phyloP scores from a whole-genome alignment of 164 flowering plant genomes.

The Aristolochia fimbriata region DNA sequence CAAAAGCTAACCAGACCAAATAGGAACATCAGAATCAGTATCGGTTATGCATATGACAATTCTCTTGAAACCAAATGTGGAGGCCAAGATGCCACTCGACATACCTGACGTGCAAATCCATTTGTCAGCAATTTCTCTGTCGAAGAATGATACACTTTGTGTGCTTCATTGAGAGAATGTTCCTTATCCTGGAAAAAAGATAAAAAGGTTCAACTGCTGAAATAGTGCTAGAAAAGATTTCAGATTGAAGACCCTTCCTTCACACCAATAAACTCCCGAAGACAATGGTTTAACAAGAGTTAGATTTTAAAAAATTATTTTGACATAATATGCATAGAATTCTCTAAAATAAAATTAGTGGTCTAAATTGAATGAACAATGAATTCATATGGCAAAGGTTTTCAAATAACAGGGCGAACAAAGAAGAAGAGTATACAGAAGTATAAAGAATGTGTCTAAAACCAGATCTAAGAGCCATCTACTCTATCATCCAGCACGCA shows the following conservation, averaged over 20 bases:
- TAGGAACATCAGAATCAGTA: constrained; percentile 4
- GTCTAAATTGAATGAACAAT: no score
- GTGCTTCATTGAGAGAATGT: constrained; percentile 20
- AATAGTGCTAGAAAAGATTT: not conserved
- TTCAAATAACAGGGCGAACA: not conserved
- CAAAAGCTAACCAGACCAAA: constrained; percentile 41
- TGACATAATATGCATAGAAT: no score
- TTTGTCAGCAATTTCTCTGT: constrained; percentile 59
- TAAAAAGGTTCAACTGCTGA: not conserved
- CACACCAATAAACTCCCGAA: no score
- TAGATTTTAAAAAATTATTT: no score
- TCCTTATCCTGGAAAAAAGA: constrained; percentile 29
- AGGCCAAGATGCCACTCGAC: not conserved
- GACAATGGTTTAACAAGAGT: no score
- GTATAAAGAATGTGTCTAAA: no score
- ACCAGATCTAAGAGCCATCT: no score
- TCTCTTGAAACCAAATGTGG: not conserved
- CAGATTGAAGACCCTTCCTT: no score
- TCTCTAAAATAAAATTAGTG: no score
- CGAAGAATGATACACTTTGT: constrained; percentile 21
- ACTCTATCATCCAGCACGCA: no score
- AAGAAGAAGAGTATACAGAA: no score
- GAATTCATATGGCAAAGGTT: no score
- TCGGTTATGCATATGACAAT: not conserved
- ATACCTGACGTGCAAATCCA: constrained; percentile 77